A percentile compares a stretch with the other conserved stretches of the same genome.
These are phyloP conservation scores for Alternaria rosae DNA, from an alignment of 2,329 filamentous ascomycete species.

Conservation along the genomic window DNA sequence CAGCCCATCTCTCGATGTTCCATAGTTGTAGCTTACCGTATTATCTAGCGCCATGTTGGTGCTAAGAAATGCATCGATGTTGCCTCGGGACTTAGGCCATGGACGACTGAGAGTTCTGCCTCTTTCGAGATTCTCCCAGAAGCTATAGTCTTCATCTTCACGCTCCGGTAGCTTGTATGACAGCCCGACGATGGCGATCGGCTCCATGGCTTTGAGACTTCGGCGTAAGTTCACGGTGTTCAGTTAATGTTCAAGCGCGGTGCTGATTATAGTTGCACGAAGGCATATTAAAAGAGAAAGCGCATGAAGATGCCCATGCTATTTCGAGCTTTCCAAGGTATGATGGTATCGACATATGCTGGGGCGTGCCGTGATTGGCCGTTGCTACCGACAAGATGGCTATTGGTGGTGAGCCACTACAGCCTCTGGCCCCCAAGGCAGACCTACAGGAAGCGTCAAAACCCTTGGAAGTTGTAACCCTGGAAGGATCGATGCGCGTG, in stretches of 20 bases:
- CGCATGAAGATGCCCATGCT: background rate
- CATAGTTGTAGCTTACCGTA: background rate
- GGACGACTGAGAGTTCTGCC: background rate
- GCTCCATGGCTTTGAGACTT: background rate
- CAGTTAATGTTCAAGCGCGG: background rate
- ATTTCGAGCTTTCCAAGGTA: background rate
- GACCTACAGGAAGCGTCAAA: background rate
- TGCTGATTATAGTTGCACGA: background rate
- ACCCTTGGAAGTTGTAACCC: background rate
- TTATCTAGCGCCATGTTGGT: background rate
- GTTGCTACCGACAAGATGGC: background rate
- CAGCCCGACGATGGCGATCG: background rate
- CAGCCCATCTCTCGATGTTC: background rate
- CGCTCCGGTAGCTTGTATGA: background rate
- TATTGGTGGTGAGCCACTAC: background rate
- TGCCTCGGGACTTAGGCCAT: background rate
- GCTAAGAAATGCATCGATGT: background rate
- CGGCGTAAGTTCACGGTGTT: background rate
- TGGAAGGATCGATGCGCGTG: background rate
- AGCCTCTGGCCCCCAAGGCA: background rate
- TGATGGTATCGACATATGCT: background rate
- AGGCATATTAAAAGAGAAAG: background rate
- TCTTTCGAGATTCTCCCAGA: background rate
- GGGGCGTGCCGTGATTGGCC: background rate
- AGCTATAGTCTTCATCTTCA: background rate